Evolutionary conservation across 257 asterid genomes (phyloP), one percentile per base, ranked within the genome.

Genomic region (Penstemon davidsonii): DNA sequence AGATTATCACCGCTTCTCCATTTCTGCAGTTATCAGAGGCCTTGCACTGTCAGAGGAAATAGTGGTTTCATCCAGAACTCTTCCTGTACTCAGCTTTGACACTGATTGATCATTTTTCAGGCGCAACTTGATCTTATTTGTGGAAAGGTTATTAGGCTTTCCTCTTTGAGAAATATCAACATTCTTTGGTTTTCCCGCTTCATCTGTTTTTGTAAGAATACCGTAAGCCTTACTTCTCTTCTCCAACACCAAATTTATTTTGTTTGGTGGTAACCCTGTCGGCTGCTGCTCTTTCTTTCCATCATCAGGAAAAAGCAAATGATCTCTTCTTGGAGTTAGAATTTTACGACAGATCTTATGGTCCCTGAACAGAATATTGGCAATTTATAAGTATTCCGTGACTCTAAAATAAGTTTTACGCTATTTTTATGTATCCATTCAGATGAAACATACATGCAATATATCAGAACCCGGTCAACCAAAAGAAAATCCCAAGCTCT

Each of bases 401-500:
- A 54, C 42, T 45, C 61, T 58, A n/a, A 11, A 60, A 19, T 19
- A 76, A 47, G 46, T 53, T 41, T 38, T 25, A 25, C 1, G 33
- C 33, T 25, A 25, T 25, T 25, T 25, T 75, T 56, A 50, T 53
- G 70, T 40, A 66, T 4, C n/a, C 44, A 58, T 38, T 39, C 52
- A 63, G 43, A 76, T 52, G 51, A 71, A 19, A 60, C 89, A 72
- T 79, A 84, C 96, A 72, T 68, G 90, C 96, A 88, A 81, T 84
- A 88, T 71, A 88, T 86, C 83, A 88, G 71, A 79, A 86, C 70
- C 68, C 89, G 84, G 4, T 74, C 75, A 51, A 58, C 67, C 78
- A 88, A 70, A 72, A 88, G 96, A 54, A 76, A 79, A 61, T 74
- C 80, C 96, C 96, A 88, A 65, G 89, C 91, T 79, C 93, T 87